Percentiles rank a stretch among this genome's conserved stretches.
These are phyloP conservation scores for Knoxia roxburghii DNA, from an alignment of 257 asterid genomes.

Conservation along the genomic window DNA sequence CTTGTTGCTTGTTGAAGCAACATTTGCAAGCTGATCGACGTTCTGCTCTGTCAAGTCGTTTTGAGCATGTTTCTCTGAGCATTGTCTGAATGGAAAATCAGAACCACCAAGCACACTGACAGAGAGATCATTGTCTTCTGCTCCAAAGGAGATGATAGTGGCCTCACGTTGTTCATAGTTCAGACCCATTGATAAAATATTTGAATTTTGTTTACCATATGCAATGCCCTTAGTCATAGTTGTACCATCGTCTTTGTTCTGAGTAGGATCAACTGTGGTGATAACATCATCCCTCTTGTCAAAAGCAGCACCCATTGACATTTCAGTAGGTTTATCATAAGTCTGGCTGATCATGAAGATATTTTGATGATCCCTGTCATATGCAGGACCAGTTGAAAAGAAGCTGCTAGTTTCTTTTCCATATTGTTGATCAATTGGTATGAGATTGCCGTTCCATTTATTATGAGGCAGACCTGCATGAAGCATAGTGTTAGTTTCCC, in stretches of 20 bases:
- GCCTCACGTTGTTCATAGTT: constrained; percentile 33
- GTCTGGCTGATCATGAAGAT: constrained; percentile 30
- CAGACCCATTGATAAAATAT: constrained; percentile 35
- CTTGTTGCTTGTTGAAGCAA: constrained; percentile 26
- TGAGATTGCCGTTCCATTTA: constrained; percentile 27
- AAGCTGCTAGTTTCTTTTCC: constrained; percentile 31
- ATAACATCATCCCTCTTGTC: constrained; percentile 29
- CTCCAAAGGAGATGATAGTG: constrained; percentile 48
- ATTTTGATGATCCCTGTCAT: constrained; percentile 33
- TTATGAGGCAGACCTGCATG: constrained; percentile 34
- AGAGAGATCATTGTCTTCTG: constrained; percentile 33
- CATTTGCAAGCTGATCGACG: constrained; percentile 24
- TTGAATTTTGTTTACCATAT: constrained; percentile 33
- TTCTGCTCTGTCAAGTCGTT: constrained; percentile 26
- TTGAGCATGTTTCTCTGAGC: constrained; percentile 32
- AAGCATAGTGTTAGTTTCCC: constrained; percentile 25
- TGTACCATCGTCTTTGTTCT: constrained; percentile 29
- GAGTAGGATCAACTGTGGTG: constrained; percentile 12
- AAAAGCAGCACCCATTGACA: constrained; percentile 24
- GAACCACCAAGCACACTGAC: constrained; percentile 35
- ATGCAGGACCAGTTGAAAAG: constrained; percentile 29
- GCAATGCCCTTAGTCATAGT: constrained; percentile 25
- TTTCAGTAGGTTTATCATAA: constrained; percentile 31
- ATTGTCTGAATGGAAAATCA: constrained; percentile 32
- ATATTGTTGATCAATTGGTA: constrained; percentile 25